A percentile compares a stretch with the other conserved stretches of the same genome.
phyloP scores from a whole-genome alignment of 176 grass and related monocot species.

The Rhipidocladum racemiflorum region DNA sequence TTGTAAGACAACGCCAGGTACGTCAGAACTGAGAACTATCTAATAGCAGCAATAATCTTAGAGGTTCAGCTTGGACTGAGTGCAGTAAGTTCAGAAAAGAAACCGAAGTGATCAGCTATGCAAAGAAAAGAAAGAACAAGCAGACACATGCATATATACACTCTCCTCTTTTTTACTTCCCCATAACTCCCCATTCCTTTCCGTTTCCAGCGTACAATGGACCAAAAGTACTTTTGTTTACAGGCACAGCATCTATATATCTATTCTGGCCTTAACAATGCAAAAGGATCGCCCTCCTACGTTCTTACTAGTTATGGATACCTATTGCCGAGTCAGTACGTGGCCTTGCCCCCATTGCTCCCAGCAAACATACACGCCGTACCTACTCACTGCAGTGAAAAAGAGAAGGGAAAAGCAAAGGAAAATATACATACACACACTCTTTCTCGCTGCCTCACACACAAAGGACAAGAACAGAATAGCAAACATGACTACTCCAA shows the following conservation, averaged over 20 bases:
- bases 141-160: slow-evolving; percentile 26
- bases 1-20: not conserved
- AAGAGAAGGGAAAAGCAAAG: slow-evolving; percentile 18
- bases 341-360: slow-evolving; percentile 38
- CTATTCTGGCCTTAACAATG: slow-evolving; percentile 35
- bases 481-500: slow-evolving; percentile 23
- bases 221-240: slow-evolving; percentile 51
- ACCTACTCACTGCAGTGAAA: slow-evolving; percentile 56
- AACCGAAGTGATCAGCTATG: not conserved
- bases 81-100: not conserved
- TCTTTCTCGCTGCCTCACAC: slow-evolving; percentile 26
- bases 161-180: slow-evolving; percentile 6
- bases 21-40: not conserved
- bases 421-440: slow-evolving; percentile 6
- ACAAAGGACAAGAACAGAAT: slow-evolving; percentile 43
- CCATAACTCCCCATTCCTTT: slow-evolving; percentile 21
- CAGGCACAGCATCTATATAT: slow-evolving; percentile 51
- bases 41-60: not conserved
- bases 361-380: slow-evolving; percentile 40
- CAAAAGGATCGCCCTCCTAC: slow-evolving; percentile 42
- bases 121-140: slow-evolving; percentile 19
- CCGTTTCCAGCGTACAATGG: slow-evolving; percentile 50
- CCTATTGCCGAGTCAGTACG: slow-evolving; percentile 27
- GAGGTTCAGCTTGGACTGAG: not conserved
- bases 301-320: slow-evolving; percentile 55